Evolutionary conservation across 2,329 filamentous ascomycete species (phyloP), one percentile per base, ranked within the genome.

Genomic region (Aspergillus sp.): DNA sequence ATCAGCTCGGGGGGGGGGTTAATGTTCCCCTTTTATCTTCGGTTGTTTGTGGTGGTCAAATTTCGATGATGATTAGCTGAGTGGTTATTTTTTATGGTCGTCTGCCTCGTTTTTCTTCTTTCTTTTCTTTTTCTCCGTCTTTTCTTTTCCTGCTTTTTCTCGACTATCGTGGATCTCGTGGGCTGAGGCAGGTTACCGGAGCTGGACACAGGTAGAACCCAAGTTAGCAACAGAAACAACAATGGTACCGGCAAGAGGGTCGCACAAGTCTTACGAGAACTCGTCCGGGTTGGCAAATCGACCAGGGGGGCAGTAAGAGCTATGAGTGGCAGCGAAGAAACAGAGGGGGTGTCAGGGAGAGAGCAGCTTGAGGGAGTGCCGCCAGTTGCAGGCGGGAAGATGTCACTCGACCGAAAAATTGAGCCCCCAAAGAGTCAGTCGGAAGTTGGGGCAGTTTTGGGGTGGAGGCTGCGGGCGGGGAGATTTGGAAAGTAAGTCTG

Each of bases 131-230:
- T 49, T 51, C 41, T 55, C 44, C 53, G 32, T 59, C 21, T 47
- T 55, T 51, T n/a, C 17, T 54, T 41, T 48, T 55, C 32, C 32
- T 60, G 50, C 42, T 54, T 19, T 54, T 50, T 53, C 23, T 53
- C 15, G 8, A 32, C 53, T 58, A 30, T 44, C 2, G 41, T 19
- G 41, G 17, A 17, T 23, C 42, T 49, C 23, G 44, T 49, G 23
- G 44, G 44, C 42, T 10, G 23, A 54, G 17, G 15, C 48, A 60
- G 49, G 30, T 44, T 50, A 41, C n/a, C 54, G 57, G 48, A 42
- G 10, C 44, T 57, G 25, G 23, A 59, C 23, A 39, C 27, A 15
- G 32, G 52, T 38, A 56, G 48, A 61, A 41, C 52, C 36, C 55
- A 54, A 52, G 53, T 47, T 49, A 51, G 57, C 36, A 54, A 56